Evolutionary conservation across 108 stramenopile species (phyloP).

Genomic region (Aurantiochytrium sp.): DNA sequence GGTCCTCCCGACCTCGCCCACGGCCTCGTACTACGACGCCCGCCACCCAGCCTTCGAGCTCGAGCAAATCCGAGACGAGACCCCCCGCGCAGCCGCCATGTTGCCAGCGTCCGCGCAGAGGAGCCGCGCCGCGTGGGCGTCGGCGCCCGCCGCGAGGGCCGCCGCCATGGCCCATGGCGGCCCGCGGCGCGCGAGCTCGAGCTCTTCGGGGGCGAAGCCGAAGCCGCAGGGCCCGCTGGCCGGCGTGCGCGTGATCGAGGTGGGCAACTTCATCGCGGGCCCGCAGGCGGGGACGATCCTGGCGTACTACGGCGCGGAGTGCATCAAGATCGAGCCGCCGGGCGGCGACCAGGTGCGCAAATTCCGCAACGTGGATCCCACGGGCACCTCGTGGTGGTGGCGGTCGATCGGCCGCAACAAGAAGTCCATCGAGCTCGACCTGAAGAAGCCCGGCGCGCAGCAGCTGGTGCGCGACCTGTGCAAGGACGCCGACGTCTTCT

Average conservation of each 20-base stretch:
- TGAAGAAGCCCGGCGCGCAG: background rate
- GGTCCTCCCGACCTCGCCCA: too few relatives aligned
- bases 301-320: constrained; percentile 18
- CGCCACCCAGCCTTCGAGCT: too few relatives aligned
- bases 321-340: background rate
- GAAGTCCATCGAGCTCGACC: constrained; percentile 20
- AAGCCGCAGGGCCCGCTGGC: background rate
- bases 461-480: background rate
- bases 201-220: background rate
- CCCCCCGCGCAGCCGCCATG: too few relatives aligned
- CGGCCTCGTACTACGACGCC: too few relatives aligned
- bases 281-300: background rate
- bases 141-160: too few relatives aligned
- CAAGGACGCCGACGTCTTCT: background rate
- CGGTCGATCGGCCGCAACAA: constrained; percentile 12
- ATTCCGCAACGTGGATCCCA: background rate
- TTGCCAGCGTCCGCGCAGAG: too few relatives aligned
- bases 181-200: too few relatives aligned
- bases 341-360: constrained; percentile 9
- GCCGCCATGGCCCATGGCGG: too few relatives aligned
- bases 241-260: constrained; percentile 5
- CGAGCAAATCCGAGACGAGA: too few relatives aligned
- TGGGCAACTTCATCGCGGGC: constrained; percentile 24
- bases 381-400: constrained; percentile 29
- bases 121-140: too few relatives aligned